Conservation (phyloP, 768 basidiomycete species). For the Sarcomyxa edulis region DNA sequence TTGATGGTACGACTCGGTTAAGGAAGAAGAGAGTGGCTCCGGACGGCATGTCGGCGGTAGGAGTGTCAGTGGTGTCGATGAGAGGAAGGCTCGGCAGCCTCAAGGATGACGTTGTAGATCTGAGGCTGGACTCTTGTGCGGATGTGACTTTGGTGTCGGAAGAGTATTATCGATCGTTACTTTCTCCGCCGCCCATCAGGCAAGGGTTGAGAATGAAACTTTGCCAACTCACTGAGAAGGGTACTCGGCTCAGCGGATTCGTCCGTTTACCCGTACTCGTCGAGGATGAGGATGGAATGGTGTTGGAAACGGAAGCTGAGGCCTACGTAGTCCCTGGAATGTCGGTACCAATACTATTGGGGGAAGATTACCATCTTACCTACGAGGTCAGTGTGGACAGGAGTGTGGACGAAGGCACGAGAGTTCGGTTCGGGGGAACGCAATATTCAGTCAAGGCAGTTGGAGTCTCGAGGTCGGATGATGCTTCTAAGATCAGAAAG, state of each 20-base stretch:
- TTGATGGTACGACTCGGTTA: too few species aligned
- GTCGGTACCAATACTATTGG: conserved; percentile 20
- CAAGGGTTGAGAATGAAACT: neutral
- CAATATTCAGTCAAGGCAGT: too few species aligned
- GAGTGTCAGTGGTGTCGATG: too few species aligned
- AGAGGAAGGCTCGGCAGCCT: too few species aligned
- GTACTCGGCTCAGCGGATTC: conserved; percentile 13
- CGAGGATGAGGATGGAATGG: neutral
- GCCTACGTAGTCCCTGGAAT: conserved; percentile 20
- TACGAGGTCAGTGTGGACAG: conserved; percentile 16
- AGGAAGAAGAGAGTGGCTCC: too few species aligned
- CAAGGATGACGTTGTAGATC: too few species aligned
- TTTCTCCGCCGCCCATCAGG: neutral
- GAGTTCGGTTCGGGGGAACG: too few species aligned
- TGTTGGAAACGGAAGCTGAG: too few species aligned
- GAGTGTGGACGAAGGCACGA: too few species aligned
- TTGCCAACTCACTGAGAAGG: conserved; percentile 3
- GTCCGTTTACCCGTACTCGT: conserved; percentile 10
- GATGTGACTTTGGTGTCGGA: conserved; percentile 11
- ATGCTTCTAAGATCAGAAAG: too few species aligned
- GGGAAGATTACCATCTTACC: conserved; percentile 20
- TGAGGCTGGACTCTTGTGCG: conserved; percentile 10
- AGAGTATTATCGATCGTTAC: conserved; percentile 3
- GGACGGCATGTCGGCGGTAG: too few species aligned
- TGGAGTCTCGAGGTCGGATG: too few species aligned